Percentiles rank a stretch among this genome's conserved stretches.
These are phyloP conservation scores for Excoecaria agallocha DNA, from an alignment of 345 rosid species.

Conservation along the genomic window DNA sequence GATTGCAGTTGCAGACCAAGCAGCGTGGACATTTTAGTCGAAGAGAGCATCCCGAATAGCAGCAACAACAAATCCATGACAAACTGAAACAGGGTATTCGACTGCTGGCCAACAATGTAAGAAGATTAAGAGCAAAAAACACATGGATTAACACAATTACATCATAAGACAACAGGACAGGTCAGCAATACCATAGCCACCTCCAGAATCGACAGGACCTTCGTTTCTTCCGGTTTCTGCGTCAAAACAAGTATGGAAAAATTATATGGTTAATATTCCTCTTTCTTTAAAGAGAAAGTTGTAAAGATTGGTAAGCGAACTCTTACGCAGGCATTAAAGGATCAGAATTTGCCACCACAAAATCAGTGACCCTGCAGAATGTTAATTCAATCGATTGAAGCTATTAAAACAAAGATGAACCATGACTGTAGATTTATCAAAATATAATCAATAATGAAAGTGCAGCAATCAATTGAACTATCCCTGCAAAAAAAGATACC, in stretches of 20 bases:
- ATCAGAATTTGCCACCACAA: slow-evolving; percentile 63
- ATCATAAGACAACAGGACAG: slow-evolving; percentile 1
- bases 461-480: background rate
- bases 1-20: slow-evolving; percentile 30
- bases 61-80: slow-evolving; percentile 76
- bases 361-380: slow-evolving; percentile 48
- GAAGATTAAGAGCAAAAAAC: too few species aligned
- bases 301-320: slow-evolving; percentile 2
- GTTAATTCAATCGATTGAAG: slow-evolving; percentile 8
- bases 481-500: background rate
- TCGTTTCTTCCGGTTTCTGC: slow-evolving; percentile 56
- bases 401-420: background rate
- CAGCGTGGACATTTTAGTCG: slow-evolving; percentile 46
- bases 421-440: background rate
- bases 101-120: slow-evolving; percentile 34
- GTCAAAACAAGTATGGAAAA: background rate
- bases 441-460: background rate
- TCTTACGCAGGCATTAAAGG: slow-evolving; percentile 61
- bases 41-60: slow-evolving; percentile 52
- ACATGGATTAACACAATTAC: background rate
- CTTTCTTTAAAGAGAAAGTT: background rate
- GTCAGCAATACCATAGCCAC: slow-evolving; percentile 66
- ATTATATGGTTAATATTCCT: background rate
- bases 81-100: slow-evolving; percentile 55
- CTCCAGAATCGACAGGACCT: slow-evolving; percentile 68